Base-by-base conservation (phyloP, 1,284 basidiomycete genomes). In the Bondarzewia mesenterica region DNA sequence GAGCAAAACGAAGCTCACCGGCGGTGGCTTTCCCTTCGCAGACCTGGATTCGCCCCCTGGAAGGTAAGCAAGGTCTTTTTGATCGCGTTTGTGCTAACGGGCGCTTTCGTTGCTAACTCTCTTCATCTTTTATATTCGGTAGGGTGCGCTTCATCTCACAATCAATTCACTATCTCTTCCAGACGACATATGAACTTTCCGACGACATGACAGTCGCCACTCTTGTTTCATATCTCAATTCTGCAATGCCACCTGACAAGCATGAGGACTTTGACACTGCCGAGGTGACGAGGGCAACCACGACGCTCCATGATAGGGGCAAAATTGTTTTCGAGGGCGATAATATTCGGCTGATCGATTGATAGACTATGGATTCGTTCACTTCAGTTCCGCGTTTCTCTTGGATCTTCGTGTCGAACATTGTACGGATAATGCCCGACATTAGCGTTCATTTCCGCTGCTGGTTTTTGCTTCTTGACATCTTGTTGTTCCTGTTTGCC, bases 221-320 rank as follows among this genome's bases (percentile, higher is more conserved):
- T 14, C 66, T 87, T 16, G 67, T 87, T 39, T 73, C 78, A 5
- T 85, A 84, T 60, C 70, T 87, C 48, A 87, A 87, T 57, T 78
- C 83, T 2, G 82, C 81, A 7, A 75, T 86, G 69, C 85, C 83
- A 2, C 69, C 68, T 12, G 84, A 86, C 61, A 87, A 85, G 62
- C 78, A 85, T 60, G 84, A 86, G 65, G 84, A 88, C 54, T 87
- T 85, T 53, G 85, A 87, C 60, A 84, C 82, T 10, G 71, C 71
- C 2, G 84, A 87, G 63, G 82, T 87, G 10, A 76, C 73, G 10
- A 74, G 73, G 50, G 75, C 73, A 10, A 77, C 75, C n/a, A 73
- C 66, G 15, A 62, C 68, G 12, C 60, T 84, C 43, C 72, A 74
- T 49, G 77, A 80, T 45, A 69, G 70, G 51, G 76, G 77, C 1